These are phyloP conservation scores for Solanum hybrid DNA, from an alignment of 305 asterid species.

Conservation along the genomic window DNA sequence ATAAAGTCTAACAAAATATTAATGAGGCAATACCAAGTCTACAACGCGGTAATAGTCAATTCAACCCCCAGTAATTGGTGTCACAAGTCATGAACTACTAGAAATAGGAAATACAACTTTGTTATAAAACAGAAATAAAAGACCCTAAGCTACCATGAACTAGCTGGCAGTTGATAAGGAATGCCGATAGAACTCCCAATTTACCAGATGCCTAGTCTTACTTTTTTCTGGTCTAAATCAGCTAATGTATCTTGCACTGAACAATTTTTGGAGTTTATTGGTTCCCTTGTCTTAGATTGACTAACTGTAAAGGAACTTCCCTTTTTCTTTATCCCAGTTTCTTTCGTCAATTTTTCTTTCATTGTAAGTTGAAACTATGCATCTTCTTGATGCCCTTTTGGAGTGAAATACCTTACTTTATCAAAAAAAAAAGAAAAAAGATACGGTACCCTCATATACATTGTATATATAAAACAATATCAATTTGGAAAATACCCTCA, in stretches of 20 bases:
- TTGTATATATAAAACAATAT: not conserved
- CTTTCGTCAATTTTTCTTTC: not conserved
- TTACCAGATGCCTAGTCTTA: not conserved
- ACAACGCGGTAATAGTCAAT: not conserved
- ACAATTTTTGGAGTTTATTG: not conserved
- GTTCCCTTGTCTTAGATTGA: not conserved
- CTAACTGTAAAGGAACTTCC: not conserved
- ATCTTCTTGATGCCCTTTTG: not conserved
- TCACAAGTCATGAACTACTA: not conserved
- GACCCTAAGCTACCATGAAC: not conserved
- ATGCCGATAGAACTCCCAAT: not conserved
- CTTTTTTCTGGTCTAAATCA: not conserved
- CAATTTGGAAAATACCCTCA: not conserved
- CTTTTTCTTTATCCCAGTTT: not conserved
- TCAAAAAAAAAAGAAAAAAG: not conserved
- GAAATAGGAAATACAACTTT: not conserved
- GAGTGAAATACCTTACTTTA: not conserved
- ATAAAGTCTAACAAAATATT: not conserved
- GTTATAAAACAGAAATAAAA: not conserved
- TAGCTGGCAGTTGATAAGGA: not conserved
- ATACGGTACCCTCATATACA: not conserved
- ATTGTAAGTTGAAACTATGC: not conserved
- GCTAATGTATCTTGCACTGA: not conserved
- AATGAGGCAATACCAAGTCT: not conserved
- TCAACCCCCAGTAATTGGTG: not conserved